A percentile compares a stretch with the other conserved stretches of the same genome.
Conservation (phyloP, 1,284 basidiomycete species). For the Peniophora sp. region DNA sequence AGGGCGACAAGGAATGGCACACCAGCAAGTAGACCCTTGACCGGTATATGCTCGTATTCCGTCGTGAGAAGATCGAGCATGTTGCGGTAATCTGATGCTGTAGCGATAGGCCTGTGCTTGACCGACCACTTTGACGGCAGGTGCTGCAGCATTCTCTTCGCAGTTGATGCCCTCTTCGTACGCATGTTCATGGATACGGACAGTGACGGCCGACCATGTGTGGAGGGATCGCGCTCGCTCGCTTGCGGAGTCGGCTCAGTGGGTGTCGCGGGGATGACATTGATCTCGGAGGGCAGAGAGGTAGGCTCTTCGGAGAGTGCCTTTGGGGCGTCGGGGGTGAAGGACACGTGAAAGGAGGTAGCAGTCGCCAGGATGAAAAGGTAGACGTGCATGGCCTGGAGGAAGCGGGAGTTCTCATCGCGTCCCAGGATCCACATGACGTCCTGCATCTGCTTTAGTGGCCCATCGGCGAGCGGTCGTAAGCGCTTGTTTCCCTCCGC, state of each 20-base stretch:
- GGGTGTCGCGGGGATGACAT: conserved; percentile 30
- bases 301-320: not conserved
- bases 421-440: conserved; percentile 47
- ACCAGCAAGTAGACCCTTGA: conserved; percentile 68
- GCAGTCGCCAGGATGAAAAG: conserved; percentile 73
- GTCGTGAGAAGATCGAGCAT: conserved; percentile 65
- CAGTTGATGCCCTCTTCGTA: conserved; percentile 7
- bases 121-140: conserved; percentile 34
- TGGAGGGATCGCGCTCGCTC: conserved; percentile 5
- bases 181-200: conserved; percentile 9
- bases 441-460: conserved; percentile 36
- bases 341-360: conserved; percentile 43
- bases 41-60: conserved; percentile 63
- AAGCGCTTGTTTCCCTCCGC: conserved; percentile 35
- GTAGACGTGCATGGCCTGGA: conserved; percentile 74
- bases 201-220: conserved; percentile 9
- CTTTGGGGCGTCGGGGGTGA: conserved; percentile 21
- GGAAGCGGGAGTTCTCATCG: conserved; percentile 61
- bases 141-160: conserved; percentile 15
- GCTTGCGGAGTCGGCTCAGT: conserved; percentile 16
- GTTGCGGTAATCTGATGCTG: conserved; percentile 71
- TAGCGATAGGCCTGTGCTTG: conserved; percentile 46
- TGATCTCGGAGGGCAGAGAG: conserved; percentile 14
- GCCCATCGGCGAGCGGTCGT: conserved; percentile 34
- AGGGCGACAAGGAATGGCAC: conserved; percentile 83